phyloP scores from a whole-genome alignment of 2,329 filamentous ascomycete species.

The Diaporthe ilicicola region DNA sequence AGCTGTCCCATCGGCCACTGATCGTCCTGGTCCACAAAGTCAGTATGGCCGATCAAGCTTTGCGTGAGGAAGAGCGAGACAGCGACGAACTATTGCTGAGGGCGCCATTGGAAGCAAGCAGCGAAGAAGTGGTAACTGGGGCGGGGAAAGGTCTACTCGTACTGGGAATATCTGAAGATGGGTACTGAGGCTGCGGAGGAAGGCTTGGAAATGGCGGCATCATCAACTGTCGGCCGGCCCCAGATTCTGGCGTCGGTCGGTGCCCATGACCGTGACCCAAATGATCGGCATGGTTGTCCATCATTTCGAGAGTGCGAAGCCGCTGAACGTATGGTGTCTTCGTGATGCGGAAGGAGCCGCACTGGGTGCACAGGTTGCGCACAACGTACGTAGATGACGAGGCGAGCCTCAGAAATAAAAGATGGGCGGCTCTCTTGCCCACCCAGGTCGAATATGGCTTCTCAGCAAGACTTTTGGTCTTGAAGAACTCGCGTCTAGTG shows the following conservation, averaged over 20 bases:
- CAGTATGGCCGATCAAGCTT: constrained; percentile 6
- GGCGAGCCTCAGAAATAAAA: neutral
- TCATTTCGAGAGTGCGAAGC: constrained; percentile 18
- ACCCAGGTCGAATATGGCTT: neutral
- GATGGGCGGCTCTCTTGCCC: neutral
- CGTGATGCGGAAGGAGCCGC: neutral
- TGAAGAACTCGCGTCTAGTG: neutral
- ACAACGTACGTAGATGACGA: neutral
- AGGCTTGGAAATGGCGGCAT: constrained; percentile 56
- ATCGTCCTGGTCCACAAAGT: constrained; percentile 28
- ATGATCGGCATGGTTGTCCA: constrained; percentile 33
- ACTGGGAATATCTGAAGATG: constrained; percentile 61
- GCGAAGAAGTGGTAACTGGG: constrained; percentile 43
- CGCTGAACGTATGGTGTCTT: neutral
- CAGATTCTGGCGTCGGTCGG: constrained; percentile 27
- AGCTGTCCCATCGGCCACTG: constrained; percentile 30
- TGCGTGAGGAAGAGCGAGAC: constrained; percentile 39
- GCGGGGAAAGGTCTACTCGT: constrained; percentile 46
- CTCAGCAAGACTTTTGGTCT: neutral
- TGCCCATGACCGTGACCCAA: constrained; percentile 28
- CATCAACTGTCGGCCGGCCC: constrained; percentile 28
- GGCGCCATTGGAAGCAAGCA: constrained; percentile 54
- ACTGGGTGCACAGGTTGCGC: neutral
- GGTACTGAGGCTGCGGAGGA: constrained; percentile 41
- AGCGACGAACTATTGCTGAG: constrained; percentile 44